A percentile compares a stretch with the other conserved stretches of the same genome.
phyloP scores from a whole-genome alignment of 2,329 filamentous ascomycete species.

The Aspergillus candidus region DNA sequence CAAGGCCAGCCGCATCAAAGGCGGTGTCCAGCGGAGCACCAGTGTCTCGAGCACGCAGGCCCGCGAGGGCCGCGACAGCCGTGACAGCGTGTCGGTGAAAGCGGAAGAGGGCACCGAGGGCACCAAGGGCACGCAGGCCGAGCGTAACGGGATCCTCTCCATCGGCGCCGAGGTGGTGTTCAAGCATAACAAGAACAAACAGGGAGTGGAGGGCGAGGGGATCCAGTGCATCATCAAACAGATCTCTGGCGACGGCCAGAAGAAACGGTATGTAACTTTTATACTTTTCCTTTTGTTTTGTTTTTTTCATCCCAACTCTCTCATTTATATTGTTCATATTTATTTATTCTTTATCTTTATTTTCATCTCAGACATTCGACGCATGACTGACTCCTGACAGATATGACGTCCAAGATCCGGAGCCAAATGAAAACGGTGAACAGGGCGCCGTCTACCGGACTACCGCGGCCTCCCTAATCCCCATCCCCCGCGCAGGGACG shows the following conservation, averaged over 20 bases:
- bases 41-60: conserved; percentile 39
- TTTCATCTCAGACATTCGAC: conserved; percentile 11
- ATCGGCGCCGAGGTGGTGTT: conserved; percentile 48
- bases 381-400: conserved; percentile 31
- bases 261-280: conserved; percentile 50
- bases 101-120: conserved; percentile 40
- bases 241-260: conserved; percentile 64
- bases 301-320: too few species aligned
- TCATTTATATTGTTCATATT: background rate
- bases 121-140: conserved; percentile 39
- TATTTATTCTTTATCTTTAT: background rate
- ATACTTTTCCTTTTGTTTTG: too few species aligned
- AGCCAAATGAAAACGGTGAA: conserved; percentile 64
- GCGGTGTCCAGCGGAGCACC: conserved; percentile 33
- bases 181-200: conserved; percentile 46
- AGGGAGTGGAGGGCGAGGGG: conserved; percentile 48
- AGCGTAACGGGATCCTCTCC: conserved; percentile 39
- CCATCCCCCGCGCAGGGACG: conserved; percentile 59
- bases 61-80: conserved; percentile 32
- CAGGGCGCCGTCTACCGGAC: conserved; percentile 59
- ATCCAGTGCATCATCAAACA: conserved; percentile 73
- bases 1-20: conserved; percentile 41
- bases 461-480: conserved; percentile 68
- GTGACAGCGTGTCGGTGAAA: conserved; percentile 34
- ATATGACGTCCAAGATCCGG: conserved; percentile 74